Evolutionary conservation across 768 basidiomycete genomes (phyloP).

Genomic region (Coprinellus micaceus): DNA sequence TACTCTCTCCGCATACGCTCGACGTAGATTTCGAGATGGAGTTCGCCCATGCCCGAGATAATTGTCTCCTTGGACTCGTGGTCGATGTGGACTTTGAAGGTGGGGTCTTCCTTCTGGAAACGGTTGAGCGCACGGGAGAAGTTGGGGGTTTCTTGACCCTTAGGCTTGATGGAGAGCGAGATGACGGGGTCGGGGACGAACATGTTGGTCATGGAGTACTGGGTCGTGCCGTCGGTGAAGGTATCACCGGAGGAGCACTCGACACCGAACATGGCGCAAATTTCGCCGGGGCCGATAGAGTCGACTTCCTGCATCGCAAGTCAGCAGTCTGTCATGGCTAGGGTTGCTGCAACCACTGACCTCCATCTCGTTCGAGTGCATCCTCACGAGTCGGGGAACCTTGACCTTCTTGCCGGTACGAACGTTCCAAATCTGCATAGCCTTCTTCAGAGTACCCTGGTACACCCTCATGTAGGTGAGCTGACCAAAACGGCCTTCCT

Average conservation of each 20-base stretch:
- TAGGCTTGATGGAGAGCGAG: conserved; percentile 88
- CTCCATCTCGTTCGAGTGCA: conserved; percentile 99
- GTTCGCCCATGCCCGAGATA: conserved; percentile 99
- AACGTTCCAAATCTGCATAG: conserved; percentile 83
- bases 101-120: conserved; percentile 98
- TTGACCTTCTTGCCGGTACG: conserved; percentile 96
- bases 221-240: conserved; percentile 88
- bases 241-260: conserved; percentile 98
- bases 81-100: conserved; percentile 96
- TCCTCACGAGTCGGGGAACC: conserved; percentile 90
- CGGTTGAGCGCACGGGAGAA: conserved; percentile 95
- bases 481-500: conserved; percentile 96
- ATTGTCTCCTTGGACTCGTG: conserved; percentile 97
- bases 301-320: conserved; percentile 71
- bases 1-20: conserved; percentile 99
- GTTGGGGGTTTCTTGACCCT: conserved; percentile 90
- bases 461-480: conserved; percentile 98
- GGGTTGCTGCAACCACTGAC: conserved; percentile 44
- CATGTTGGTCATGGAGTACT: conserved; percentile 97
- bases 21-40: conserved; percentile 98
- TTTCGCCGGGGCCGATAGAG: conserved; percentile 93
- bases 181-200: conserved; percentile 98
- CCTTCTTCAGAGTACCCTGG: conserved; percentile 88
- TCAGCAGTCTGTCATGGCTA: neutral
- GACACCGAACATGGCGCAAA: conserved; percentile 98